phyloP scores from a whole-genome alignment of 768 basidiomycete species.

The Rhodosporidiobolus odoratus region DNA sequence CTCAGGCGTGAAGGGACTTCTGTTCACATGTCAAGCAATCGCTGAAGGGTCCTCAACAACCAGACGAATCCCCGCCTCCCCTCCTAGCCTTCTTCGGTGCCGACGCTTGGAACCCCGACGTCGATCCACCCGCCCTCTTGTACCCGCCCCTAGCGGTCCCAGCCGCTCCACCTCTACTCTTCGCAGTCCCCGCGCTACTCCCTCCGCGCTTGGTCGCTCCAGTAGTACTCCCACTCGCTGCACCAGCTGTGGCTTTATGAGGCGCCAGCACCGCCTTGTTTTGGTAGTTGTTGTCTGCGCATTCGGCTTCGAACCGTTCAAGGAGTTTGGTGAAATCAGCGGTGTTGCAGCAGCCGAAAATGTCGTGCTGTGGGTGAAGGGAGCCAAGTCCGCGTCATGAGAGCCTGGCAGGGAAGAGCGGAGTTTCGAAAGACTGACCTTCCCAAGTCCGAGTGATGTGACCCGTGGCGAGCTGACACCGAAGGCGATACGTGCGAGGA shows the following conservation, averaged over 20 bases:
- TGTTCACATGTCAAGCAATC: too few relatives aligned
- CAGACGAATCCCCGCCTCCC: too few relatives aligned
- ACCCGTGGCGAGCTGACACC: constrained; percentile 53
- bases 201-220: too few relatives aligned
- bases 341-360: constrained; percentile 52
- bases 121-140: too few relatives aligned
- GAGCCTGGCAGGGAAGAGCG: not conserved
- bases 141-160: too few relatives aligned
- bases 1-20: too few relatives aligned
- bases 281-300: constrained; percentile 15
- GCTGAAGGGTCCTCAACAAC: too few relatives aligned
- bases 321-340: constrained; percentile 51
- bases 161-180: too few relatives aligned
- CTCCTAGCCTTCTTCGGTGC: too few relatives aligned
- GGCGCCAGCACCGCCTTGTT: constrained; percentile 24
- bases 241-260: not conserved
- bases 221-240: not conserved
- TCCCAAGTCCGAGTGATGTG: constrained; percentile 50
- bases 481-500: constrained; percentile 55
- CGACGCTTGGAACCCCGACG: too few relatives aligned
- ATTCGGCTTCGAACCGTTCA: constrained; percentile 45
- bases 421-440: constrained; percentile 22
- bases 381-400: not conserved
- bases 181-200: too few relatives aligned
- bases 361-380: constrained; percentile 42